Conservation (phyloP, 108 stramenopile species). For the Mayamaea pseudoterrestris region DNA sequence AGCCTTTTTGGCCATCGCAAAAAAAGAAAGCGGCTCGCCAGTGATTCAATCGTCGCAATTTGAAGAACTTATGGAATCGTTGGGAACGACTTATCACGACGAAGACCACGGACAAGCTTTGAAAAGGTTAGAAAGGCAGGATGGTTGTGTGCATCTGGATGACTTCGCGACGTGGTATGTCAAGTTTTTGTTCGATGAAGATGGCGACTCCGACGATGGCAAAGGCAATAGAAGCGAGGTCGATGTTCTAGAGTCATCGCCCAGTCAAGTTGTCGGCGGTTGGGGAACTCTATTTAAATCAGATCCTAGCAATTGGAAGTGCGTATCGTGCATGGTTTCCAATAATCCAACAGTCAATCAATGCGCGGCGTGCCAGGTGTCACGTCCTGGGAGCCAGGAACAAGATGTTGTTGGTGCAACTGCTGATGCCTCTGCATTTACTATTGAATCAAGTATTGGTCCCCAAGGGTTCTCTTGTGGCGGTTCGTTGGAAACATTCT, state of each 20-base stretch:
- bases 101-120: constrained; percentile 64
- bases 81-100: constrained; percentile 81
- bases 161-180: constrained; percentile 76
- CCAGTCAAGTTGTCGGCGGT: background rate
- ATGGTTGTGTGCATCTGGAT: constrained; percentile 9
- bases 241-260: background rate
- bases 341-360: constrained; percentile 31
- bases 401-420: background rate
- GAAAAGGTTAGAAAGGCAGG: constrained; percentile 34
- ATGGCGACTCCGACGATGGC: constrained; percentile 35
- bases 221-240: constrained; percentile 16
- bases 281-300: constrained; percentile 18
- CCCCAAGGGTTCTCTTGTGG: constrained; percentile 51
- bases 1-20: constrained; percentile 20
- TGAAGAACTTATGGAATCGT: constrained; percentile 52
- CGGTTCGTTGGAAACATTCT: too few species aligned
- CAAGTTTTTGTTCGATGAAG: constrained; percentile 80
- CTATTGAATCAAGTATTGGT: constrained; percentile 15
- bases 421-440: constrained; percentile 10
- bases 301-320: constrained; percentile 79
- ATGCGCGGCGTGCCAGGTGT: constrained; percentile 74
- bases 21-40: constrained; percentile 12
- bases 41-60: constrained; percentile 38
- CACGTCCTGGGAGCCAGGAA: constrained; percentile 39
- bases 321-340: constrained; percentile 61